Evolutionary conservation across 2,329 filamentous ascomycete genomes (phyloP), one percentile per base, ranked within the genome.

Genomic region (Trichophyton mentagrophytes): DNA sequence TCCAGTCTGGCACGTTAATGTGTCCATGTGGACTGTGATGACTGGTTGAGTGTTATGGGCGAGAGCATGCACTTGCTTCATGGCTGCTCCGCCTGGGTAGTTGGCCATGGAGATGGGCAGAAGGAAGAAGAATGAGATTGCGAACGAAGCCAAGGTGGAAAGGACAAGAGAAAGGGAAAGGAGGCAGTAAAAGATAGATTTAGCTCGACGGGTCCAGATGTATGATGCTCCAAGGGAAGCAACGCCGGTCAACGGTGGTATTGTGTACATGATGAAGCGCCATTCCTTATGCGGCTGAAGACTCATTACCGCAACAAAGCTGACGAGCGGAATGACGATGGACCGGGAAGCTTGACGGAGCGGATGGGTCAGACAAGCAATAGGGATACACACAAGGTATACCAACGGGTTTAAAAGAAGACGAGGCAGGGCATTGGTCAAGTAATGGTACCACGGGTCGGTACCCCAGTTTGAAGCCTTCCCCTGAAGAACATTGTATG

Each of bases 241-340:
- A 2, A 86, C 82, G 9, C 86, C 87, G 0, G 91, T 96, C 33
- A 97, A 77, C 0, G 86, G 80, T 0, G 93, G 93, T 25, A 95
- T 80, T 59, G 84, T 80, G 74, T 97, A 97, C 68, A 97, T 85
- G 66, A 99, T 86, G 78, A 99, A 99, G 17, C 93, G 88, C 71
- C 90, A 88, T 76, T 99, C 93, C 72, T 99, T 99, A 77, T 99
- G 93, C 0, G 92, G 91, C 64, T 96, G 87, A 58, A 90, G 67
- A 64, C 90, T 96, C 78, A 96, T 97, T 49, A 95, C 73, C 3
- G 80, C 80, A 20, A 95, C 79, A 72, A 91, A 99, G 33, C 82
- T 72, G 1, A 95, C 65, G 8, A 82, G 80, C 0, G 93, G 90
- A 1, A 86, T 67, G 3, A 88, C 67, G 7, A 85, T 73, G 46